Percentiles rank a stretch among this genome's conserved stretches.
These are phyloP conservation scores for Aspergillus sp. DNA, from an alignment of 2,329 filamentous ascomycete genomes.

Conservation along the genomic window DNA sequence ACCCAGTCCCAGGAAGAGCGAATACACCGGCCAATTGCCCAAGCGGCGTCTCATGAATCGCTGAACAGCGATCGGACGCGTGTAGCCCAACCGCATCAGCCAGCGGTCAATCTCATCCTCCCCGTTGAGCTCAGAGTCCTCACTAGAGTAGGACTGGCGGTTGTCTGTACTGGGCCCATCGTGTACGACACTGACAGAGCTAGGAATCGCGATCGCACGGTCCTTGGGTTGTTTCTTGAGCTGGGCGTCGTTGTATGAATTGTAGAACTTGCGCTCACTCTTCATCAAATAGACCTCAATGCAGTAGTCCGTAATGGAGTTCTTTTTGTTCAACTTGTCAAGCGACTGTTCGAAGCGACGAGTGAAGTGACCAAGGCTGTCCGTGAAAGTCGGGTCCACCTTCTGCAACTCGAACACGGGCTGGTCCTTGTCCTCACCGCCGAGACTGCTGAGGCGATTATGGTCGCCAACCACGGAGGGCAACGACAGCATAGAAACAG, in stretches of 20 bases:
- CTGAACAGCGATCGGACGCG: constrained; percentile 57
- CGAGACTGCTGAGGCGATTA: constrained; percentile 22
- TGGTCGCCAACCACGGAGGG: constrained; percentile 61
- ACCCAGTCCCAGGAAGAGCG: constrained; percentile 61
- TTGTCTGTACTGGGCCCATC: background rate
- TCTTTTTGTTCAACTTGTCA: constrained; percentile 55
- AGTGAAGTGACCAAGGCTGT: constrained; percentile 62
- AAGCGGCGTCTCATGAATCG: constrained; percentile 58
- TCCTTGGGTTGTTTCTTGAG: constrained; percentile 33
- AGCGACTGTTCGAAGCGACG: constrained; percentile 60
- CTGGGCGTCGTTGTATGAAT: constrained; percentile 58
- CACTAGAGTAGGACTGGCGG: constrained; percentile 19
- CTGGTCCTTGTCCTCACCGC: constrained; percentile 56
- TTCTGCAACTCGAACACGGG: constrained; percentile 60
- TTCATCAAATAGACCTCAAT: constrained; percentile 67
- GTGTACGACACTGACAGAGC: background rate
- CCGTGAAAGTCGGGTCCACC: constrained; percentile 67
- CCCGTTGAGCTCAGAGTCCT: constrained; percentile 35
- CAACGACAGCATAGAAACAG: constrained; percentile 54
- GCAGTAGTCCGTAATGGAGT: constrained; percentile 59
- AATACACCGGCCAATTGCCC: constrained; percentile 65
- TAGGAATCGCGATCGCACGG: background rate
- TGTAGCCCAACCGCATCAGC: constrained; percentile 56
- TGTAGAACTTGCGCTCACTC: constrained; percentile 68
- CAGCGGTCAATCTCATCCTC: constrained; percentile 54